Base-by-base conservation (phyloP, 2,329 filamentous ascomycete species). In the Monilinia vaccinii-corymbosi region DNA sequence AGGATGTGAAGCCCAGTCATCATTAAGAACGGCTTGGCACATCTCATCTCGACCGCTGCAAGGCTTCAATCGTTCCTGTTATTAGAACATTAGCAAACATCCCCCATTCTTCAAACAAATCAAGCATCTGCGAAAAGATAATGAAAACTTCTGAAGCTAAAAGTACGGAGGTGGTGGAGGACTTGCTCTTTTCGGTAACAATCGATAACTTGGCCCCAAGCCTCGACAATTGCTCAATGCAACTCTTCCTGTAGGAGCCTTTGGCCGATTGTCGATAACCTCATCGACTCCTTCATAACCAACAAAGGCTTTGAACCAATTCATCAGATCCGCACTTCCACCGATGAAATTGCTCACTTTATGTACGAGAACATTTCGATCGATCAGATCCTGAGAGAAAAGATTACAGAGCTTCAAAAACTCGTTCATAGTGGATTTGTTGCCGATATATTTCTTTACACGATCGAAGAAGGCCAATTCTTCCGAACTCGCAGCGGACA, bases 1-100 rank as follows among this genome's bases (percentile, higher is more conserved):
- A 4, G 94, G 94, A 75, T 99, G 94, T 31, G 93, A 97, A 2
- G 94, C 94, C 94, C 94, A 99, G 67, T 97, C 90, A 68, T 99
- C 94, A 66, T 99, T 99, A 58, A 99, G 79, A 0, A 99, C 93
- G 28, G 88, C 87, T 66, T 90, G 87, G 75, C 94, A 99, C 67
- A 99, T 86, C 73, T 96, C 91, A 71, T 99, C 94, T 49, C 94
- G 88, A 13, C 94, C 94, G 70, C 90, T 94, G 76, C 94, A 99
- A 0, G 88, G 84, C 76, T 96, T 95, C 62, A 94, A 85, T 13
- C 91, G 87, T 73, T 97, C 94, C 77, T 83, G 60, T 8, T 31
- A 57, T 21, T 57, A 16, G 7, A 49, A 55, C 28, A 21, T 57
- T 51, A 55, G 58, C 61, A 55, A 49, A 53, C 34, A 25, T 14